Evolutionary conservation across 352 stramenopile species (phyloP).

Genomic region (Pythium periplocum): DNA sequence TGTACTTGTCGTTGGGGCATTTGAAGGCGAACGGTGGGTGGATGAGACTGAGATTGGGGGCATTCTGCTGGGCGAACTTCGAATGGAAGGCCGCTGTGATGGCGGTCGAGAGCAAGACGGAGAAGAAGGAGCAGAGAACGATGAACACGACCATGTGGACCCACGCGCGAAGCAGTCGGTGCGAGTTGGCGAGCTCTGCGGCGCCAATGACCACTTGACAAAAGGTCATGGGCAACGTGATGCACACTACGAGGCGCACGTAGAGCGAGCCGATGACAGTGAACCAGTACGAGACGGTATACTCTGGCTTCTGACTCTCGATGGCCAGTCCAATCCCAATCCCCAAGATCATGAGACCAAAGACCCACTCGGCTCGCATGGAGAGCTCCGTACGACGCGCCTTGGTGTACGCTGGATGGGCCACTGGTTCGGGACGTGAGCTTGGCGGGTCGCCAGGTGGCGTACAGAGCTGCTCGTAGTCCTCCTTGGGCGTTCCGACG

Average conservation of each 20-base stretch:
- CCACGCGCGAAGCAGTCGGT: conserved; percentile 35
- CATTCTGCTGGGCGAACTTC: conserved; percentile 25
- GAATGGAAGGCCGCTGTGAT: conserved; percentile 26
- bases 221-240: conserved; percentile 55
- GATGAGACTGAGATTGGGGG: conserved; percentile 19
- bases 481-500: conserved; percentile 20
- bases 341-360: conserved; percentile 28
- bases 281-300: conserved; percentile 47
- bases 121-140: conserved; percentile 26
- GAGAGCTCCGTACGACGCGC: conserved; percentile 18
- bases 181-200: conserved; percentile 37
- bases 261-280: conserved; percentile 49
- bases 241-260: conserved; percentile 46
- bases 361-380: conserved; percentile 39
- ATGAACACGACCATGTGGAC: conserved; percentile 34
- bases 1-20: conserved; percentile 43
- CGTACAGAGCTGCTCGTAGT: conserved; percentile 46
- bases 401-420: conserved; percentile 8
- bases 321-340: conserved; percentile 33
- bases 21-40: conserved; percentile 51
- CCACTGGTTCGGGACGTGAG: conserved; percentile 18
- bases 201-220: conserved; percentile 54
- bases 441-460: conserved; percentile 43
- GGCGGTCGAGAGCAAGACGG: conserved; percentile 18
- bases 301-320: conserved; percentile 23